Conservation (phyloP, 23 red algal genomes). For the Gracilaria caudata region DNA sequence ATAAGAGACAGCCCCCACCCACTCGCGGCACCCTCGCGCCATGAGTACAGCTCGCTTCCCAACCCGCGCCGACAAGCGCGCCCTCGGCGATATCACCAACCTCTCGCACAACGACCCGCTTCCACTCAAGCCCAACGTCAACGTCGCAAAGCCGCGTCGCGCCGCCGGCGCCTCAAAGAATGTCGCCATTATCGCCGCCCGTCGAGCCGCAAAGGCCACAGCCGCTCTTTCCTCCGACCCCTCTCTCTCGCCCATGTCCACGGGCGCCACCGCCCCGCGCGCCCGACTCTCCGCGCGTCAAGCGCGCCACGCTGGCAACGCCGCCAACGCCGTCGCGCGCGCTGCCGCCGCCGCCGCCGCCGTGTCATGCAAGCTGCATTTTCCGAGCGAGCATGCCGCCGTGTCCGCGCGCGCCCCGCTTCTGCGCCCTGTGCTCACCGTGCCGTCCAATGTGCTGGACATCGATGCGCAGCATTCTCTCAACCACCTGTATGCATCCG, state of each 20-base stretch:
- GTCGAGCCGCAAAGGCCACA: constrained; percentile 56
- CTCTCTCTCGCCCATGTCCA: constrained; percentile 40
- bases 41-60: constrained; percentile 39
- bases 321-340: constrained; percentile 19
- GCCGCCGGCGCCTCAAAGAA: constrained; percentile 7
- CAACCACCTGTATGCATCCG: constrained; percentile 59
- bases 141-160: constrained; percentile 42
- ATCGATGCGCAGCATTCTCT: constrained; percentile 71
- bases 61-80: constrained; percentile 73
- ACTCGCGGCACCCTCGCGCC: not conserved
- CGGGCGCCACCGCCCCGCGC: constrained; percentile 26
- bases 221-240: not conserved
- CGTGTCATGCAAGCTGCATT: constrained; percentile 56
- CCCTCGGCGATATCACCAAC: constrained; percentile 91
- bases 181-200: constrained; percentile 33
- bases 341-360: constrained; percentile 39
- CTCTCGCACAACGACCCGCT: constrained; percentile 41
- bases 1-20: not conserved
- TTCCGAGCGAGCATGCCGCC: not conserved
- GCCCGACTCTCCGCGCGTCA: constrained; percentile 18
- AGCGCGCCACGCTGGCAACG: not conserved
- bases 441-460: constrained; percentile 13
- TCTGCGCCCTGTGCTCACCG: constrained; percentile 4
- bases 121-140: constrained; percentile 2
- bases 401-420: not conserved